Evolutionary conservation across 2,329 filamentous ascomycete genomes (phyloP).

Genomic region (Penicillium sp.): DNA sequence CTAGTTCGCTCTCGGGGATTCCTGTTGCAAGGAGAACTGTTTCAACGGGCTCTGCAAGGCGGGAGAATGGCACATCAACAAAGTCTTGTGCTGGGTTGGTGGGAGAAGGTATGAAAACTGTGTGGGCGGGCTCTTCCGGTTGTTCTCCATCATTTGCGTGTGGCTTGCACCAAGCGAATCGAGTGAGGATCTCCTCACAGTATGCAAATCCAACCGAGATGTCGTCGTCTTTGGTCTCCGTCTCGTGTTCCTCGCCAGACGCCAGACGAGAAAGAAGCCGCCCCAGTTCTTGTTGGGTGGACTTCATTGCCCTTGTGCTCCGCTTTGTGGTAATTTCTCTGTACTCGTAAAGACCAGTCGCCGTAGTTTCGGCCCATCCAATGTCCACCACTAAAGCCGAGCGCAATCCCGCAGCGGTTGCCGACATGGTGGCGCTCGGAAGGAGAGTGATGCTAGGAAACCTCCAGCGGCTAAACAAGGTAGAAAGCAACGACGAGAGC

Average conservation of each 20-base stretch:
- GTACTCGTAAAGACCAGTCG: conserved; percentile 90
- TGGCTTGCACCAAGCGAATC: conserved; percentile 76
- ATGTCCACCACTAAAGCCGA: conserved; percentile 88
- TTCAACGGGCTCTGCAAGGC: conserved; percentile 76
- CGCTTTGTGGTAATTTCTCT: conserved; percentile 75
- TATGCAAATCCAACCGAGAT: conserved; percentile 71
- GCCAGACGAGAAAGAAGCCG: conserved; percentile 38
- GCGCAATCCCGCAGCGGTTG: conserved; percentile 80
- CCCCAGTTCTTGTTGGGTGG: conserved; percentile 72
- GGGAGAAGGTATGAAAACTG: conserved; percentile 53
- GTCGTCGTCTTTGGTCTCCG: conserved; percentile 44
- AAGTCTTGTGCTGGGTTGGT: conserved; percentile 49
- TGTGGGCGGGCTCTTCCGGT: conserved; percentile 36
- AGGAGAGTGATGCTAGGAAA: conserved; percentile 80
- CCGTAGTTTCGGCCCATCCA: conserved; percentile 87
- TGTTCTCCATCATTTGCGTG: conserved; percentile 16
- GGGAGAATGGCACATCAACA: conserved; percentile 70
- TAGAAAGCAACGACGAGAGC: conserved; percentile 75
- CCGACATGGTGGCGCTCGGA: conserved; percentile 74
- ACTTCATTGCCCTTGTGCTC: conserved; percentile 75
- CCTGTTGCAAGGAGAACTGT: conserved; percentile 70
- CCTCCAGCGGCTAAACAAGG: conserved; percentile 81
- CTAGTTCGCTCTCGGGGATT: conserved; percentile 64
- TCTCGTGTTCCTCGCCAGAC: conserved; percentile 35
- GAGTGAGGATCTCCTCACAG: conserved; percentile 77